Base-by-base conservation (phyloP, 495 filamentous ascomycete genomes). In the Collariella sp. region DNA sequence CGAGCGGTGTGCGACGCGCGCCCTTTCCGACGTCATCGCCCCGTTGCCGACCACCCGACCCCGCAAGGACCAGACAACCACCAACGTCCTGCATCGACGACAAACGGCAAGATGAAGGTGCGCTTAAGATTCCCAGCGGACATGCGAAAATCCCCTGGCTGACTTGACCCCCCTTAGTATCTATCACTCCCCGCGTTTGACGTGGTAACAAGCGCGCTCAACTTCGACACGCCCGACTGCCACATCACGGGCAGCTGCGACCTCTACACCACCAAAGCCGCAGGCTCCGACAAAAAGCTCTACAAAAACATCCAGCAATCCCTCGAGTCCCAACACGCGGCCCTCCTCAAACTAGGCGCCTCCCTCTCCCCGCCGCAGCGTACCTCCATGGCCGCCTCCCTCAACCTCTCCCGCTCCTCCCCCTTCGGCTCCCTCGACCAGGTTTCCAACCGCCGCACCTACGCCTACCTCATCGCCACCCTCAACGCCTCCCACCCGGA, bases 401-500 rank as follows among this genome's bases (percentile, higher is more conserved):
- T 91, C 55, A 90, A 93, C 67, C 67, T 95, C 10, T 86, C 82
- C 18, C 83, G 89, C 54, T 85, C 88, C 1, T 91, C 86, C 65
- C 89, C 94, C 6, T 98, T 98, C 63, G 94, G 93, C 15, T 83
- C 84, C 33, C 78, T 98, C 45, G 87, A 85, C 49, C 86, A 96
- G 56, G 80, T 86, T 43, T 87, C 87, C 9, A 89, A 87, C 63
- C 87, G 94, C 12, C 83, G 90, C 44, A 95, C 88, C 0, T 97
- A 93, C 70, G 90, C 93, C 38, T 97, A 97, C 69, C 69, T 97
- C 53, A 96, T 97, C 63, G 93, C 93, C 12, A 96, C 94, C 1
- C 77, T 99, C n/a, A 99, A 99, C 60, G 91, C 91, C 1, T 91
- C 86, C 36, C 91, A 99, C 69, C 86, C 90, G 1, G 94, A 99